phyloP scores from a whole-genome alignment of 2,329 filamentous ascomycete species.

The Sclerotinia borealis region DNA sequence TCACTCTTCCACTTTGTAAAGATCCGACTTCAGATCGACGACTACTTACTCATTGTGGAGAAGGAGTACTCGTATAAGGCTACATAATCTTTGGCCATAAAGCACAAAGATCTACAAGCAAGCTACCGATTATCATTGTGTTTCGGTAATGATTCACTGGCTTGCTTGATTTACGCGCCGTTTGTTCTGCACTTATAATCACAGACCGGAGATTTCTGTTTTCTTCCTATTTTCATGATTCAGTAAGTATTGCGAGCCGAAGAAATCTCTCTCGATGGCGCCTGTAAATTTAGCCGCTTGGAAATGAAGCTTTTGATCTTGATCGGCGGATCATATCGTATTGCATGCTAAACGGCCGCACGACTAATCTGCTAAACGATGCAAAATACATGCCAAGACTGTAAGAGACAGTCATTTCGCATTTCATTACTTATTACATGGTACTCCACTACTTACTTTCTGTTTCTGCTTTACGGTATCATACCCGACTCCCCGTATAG shows the following conservation, averaged over 20 bases:
- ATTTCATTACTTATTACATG: neutral
- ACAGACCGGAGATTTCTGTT: neutral
- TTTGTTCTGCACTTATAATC: neutral
- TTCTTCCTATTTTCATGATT: neutral
- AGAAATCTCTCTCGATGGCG: too few species aligned
- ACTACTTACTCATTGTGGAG: neutral
- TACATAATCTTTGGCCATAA: neutral
- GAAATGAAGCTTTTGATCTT: neutral
- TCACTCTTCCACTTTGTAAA: neutral
- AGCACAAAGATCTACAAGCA: neutral
- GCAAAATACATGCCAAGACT: neutral
- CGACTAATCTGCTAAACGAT: neutral
- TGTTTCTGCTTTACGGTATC: neutral
- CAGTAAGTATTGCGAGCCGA: neutral
- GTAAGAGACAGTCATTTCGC: neutral
- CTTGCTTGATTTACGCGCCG: neutral
- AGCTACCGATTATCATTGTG: neutral
- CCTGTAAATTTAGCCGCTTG: neutral
- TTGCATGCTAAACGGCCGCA: neutral
- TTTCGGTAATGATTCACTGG: neutral
- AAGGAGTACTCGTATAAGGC: too few species aligned
- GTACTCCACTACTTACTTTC: neutral
- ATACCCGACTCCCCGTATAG: conserved; percentile 18
- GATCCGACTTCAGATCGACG: neutral
- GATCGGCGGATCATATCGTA: neutral